Conservation (phyloP, 78 protist genomes). For the Bigelowiella natans region DNA sequence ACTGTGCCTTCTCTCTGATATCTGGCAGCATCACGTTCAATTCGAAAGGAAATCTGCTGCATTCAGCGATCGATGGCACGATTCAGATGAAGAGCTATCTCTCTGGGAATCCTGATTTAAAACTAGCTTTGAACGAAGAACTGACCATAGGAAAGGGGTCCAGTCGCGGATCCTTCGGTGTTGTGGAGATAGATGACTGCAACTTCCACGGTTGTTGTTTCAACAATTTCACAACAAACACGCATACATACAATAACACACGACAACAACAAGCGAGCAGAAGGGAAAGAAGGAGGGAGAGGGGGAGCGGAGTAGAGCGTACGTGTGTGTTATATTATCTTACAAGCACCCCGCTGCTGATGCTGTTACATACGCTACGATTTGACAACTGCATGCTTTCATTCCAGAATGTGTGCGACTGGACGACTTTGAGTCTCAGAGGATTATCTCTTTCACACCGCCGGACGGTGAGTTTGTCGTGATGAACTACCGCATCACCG, state of each 20-base stretch:
- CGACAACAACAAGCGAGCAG: too few species aligned
- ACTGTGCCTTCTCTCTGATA: background rate
- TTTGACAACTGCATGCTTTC: too few species aligned
- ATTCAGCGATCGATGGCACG: constrained; percentile 58
- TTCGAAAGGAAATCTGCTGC: background rate
- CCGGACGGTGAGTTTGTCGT: constrained; percentile 97
- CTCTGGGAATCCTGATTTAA: constrained; percentile 57
- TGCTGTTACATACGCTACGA: too few species aligned
- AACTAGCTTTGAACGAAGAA: constrained; percentile 62
- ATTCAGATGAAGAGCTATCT: constrained; percentile 67
- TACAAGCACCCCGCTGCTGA: too few species aligned
- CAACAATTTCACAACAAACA: too few species aligned
- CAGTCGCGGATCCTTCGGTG: background rate
- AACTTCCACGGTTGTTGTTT: constrained; percentile 49
- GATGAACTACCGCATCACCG: constrained; percentile 89
- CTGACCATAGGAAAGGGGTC: constrained; percentile 30
- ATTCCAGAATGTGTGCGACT: background rate
- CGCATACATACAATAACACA: too few species aligned
- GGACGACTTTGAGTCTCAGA: constrained; percentile 41
- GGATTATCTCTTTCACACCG: constrained; percentile 87
- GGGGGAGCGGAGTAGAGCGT: too few species aligned
- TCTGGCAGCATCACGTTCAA: background rate
- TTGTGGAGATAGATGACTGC: constrained; percentile 38
- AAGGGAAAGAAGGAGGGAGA: too few species aligned
- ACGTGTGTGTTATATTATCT: background rate